Evolutionary conservation across 345 rosid genomes (phyloP).

Genomic region (Laguncularia racemosa): DNA sequence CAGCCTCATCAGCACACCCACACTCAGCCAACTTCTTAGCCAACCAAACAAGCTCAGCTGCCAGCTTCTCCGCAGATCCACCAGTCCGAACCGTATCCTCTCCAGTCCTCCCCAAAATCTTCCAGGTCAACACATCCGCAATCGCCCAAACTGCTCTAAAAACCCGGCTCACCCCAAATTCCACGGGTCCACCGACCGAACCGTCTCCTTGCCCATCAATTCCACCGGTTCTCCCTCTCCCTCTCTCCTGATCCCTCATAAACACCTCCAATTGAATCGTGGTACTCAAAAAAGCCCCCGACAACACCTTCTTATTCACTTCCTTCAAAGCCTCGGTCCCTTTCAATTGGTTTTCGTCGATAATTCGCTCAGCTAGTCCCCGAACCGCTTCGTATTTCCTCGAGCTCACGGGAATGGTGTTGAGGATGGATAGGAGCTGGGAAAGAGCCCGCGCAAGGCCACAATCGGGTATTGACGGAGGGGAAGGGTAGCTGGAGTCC

Average conservation of each 20-base stretch:
- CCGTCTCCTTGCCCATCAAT: constrained; percentile 1
- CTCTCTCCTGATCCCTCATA: constrained; percentile 30
- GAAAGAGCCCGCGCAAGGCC: constrained; percentile 68
- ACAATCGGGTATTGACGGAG: constrained; percentile 23
- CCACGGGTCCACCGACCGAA: constrained; percentile 14
- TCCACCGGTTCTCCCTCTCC: constrained; percentile 13
- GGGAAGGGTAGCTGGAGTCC: constrained; percentile 1
- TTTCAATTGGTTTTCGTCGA: constrained; percentile 58
- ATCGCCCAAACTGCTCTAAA: constrained; percentile 33
- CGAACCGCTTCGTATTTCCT: constrained; percentile 73
- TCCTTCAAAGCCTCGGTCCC: constrained; percentile 35
- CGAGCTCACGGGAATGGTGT: constrained; percentile 67
- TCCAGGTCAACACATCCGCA: constrained; percentile 24
- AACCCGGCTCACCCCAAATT: constrained; percentile 31
- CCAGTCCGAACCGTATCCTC: constrained; percentile 30
- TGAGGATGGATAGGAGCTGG: constrained; percentile 49
- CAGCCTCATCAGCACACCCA: constrained; percentile 70
- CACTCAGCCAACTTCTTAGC: constrained; percentile 58
- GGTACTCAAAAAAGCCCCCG: constrained; percentile 61
- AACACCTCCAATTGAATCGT: constrained; percentile 46
- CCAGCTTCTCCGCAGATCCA: constrained; percentile 55
- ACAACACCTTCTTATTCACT: constrained; percentile 48
- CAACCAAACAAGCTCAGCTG: constrained; percentile 86
- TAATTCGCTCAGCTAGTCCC: constrained; percentile 63
- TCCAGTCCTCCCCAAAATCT: constrained; percentile 20